Evolutionary conservation across 2,329 filamentous ascomycete species (phyloP), one percentile per base, ranked within the genome.

Genomic region (Hymenoscyphus fraxineus): DNA sequence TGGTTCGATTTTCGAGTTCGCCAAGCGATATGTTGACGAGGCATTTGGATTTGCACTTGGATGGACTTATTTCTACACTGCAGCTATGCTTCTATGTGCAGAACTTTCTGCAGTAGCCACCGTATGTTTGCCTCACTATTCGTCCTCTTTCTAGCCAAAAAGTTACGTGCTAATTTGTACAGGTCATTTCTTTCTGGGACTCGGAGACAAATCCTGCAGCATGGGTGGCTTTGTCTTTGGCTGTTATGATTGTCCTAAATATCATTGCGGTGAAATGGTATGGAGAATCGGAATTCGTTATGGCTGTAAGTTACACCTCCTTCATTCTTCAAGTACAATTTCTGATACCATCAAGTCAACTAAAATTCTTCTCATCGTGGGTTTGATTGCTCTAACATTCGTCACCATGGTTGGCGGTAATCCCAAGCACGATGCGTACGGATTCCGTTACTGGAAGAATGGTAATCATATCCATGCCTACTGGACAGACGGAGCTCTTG

Each of bases 341-440:
- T 3, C 35, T 35, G 35, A 35, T 35, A 35, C 9, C 35, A 35
- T 35, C 35, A 35, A 35, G 35, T 68, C 82, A 0, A 80, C 79
- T 61, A 85, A 85, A 69, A 78, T 85, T 22, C 67, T 85, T 13
- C 75, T 85, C 54, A 85, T 84, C 65, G 76, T 91, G 41, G 88
- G 85, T 0, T 80, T 93, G 64, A 83, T 93, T 68, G 69, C 85
- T 68, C 93, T 90, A 77, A 93, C 91, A 3, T 91, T 95, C 73
- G 81, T 95, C 69, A 86, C 86, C 67, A 94, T 94, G 89, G 78
- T 94, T 0, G 92, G 91, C 4, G 91, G 89, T 1, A 95, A 95
- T 70, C 92, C 92, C 0, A 74, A 86, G 1, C 79, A 83, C 38
- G 88, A 92, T 69, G 79, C 83, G 0, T 92, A 90, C 69, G 89